These are phyloP conservation scores for Russula virescens DNA, from an alignment of 768 basidiomycete species.

Conservation along the genomic window DNA sequence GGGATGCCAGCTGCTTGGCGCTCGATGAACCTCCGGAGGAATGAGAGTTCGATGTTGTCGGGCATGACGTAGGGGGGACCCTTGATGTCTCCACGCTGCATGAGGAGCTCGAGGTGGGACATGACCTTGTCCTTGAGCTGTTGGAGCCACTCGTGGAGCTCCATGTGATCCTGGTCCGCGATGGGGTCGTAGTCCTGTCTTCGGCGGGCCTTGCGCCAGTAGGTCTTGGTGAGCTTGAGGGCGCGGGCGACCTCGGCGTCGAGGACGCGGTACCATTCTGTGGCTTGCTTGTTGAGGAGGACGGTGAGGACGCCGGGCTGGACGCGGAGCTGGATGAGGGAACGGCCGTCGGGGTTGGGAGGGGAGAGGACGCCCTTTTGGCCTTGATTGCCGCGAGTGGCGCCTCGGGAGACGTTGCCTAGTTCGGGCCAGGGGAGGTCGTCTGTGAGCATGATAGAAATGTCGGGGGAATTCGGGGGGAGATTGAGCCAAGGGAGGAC, in stretches of 20 bases:
- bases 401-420: constrained; percentile 78
- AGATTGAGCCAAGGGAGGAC: constrained; percentile 6
- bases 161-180: constrained; percentile 87
- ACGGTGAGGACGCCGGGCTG: constrained; percentile 80
- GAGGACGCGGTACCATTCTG: constrained; percentile 77
- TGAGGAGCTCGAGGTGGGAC: constrained; percentile 79
- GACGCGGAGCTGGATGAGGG: constrained; percentile 71
- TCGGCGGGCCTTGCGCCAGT: constrained; percentile 71
- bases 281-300: constrained; percentile 64
- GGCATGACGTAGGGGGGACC: constrained; percentile 80
- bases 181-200: constrained; percentile 81
- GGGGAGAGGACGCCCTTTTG: constrained; percentile 74
- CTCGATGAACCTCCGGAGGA: constrained; percentile 78
- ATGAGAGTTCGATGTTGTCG: constrained; percentile 69
- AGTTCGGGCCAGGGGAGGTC: constrained; percentile 85
- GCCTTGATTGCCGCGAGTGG: constrained; percentile 80
- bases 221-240: constrained; percentile 79
- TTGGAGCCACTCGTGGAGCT: constrained; percentile 81
- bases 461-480: constrained; percentile 1
- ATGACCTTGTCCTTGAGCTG: constrained; percentile 86
- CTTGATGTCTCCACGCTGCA: constrained; percentile 84
- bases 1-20: constrained; percentile 68
- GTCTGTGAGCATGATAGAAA: constrained; percentile 44
- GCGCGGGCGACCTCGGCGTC: constrained; percentile 76
- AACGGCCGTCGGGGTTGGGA: constrained; percentile 70